A percentile compares a stretch with the other conserved stretches of the same genome.
phyloP scores from a whole-genome alignment of 495 filamentous ascomycete genomes.

The Podospora comata region DNA sequence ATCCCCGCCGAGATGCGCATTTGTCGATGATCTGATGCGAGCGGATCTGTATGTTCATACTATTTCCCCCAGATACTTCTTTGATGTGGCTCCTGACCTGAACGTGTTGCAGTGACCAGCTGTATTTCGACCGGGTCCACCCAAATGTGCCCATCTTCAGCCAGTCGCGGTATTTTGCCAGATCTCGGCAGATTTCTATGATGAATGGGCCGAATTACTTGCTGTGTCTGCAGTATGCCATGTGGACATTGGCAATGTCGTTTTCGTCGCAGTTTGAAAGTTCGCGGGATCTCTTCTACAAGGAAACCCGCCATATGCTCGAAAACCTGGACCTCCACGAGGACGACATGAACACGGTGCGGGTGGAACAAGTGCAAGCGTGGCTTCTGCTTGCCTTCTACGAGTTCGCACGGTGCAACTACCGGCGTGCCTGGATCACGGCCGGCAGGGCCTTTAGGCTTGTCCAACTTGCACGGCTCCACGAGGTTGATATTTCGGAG shows the following conservation, averaged over 20 bases:
- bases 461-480: conserved; percentile 48
- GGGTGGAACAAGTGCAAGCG: conserved; percentile 50
- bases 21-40: conserved; percentile 40
- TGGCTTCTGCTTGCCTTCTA: conserved; percentile 55
- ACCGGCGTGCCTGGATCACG: conserved; percentile 51
- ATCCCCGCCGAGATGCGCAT: conserved; percentile 21
- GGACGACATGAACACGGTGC: conserved; percentile 24
- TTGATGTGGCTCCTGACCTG: not conserved
- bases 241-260: conserved; percentile 54
- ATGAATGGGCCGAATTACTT: conserved; percentile 30
- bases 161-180: conserved; percentile 34
- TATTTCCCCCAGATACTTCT: not conserved
- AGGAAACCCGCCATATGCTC: conserved; percentile 48
- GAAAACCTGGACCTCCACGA: conserved; percentile 36
- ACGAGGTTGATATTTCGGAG: conserved; percentile 47
- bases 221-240: conserved; percentile 51
- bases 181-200: conserved; percentile 17
- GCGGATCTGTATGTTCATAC: conserved; percentile 41
- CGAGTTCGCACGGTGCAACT: conserved; percentile 48
- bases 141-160: conserved; percentile 54
- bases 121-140: conserved; percentile 60
- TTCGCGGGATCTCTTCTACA: conserved; percentile 46
- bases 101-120: conserved; percentile 41
- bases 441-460: conserved; percentile 54
- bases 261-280: conserved; percentile 52